Percentiles rank a stretch among this genome's conserved stretches.
Evolutionary conservation across 768 basidiomycete genomes (phyloP).

Genomic region (Cystofilobasidium macerans): DNA sequence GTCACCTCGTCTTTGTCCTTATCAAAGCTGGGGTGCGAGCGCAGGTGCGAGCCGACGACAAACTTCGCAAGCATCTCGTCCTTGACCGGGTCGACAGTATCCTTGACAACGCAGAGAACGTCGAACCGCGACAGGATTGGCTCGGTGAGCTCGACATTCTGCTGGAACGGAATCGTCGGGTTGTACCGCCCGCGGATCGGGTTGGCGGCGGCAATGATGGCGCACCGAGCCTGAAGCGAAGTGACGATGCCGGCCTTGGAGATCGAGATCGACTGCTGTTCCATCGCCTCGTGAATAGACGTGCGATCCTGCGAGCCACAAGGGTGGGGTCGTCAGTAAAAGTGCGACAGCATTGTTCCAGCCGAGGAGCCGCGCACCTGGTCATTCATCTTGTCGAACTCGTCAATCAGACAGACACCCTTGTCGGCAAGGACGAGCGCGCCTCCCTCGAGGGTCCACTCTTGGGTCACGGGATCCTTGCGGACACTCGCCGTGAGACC

Average conservation of each 20-base stretch:
- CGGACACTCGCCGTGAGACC: conserved; percentile 98
- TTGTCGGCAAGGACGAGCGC: conserved; percentile 97
- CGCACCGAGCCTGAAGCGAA: conserved; percentile 92
- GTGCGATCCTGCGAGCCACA: conserved; percentile 42
- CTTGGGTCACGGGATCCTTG: conserved; percentile 89
- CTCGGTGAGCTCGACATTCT: conserved; percentile 96
- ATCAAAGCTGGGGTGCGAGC: conserved; percentile 89
- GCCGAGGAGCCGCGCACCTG: neutral
- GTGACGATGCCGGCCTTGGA: conserved; percentile 98
- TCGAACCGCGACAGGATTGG: conserved; percentile 97
- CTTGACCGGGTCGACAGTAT: conserved; percentile 89
- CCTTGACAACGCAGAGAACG: conserved; percentile 94
- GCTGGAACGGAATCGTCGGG: conserved; percentile 93
- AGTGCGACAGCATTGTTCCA: no score
- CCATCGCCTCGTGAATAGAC: conserved; percentile 99
- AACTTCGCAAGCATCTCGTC: conserved; percentile 93
- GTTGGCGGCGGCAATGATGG: conserved; percentile 95
- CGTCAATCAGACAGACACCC: conserved; percentile 94
- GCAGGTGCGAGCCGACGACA: conserved; percentile 91
- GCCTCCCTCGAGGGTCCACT: conserved; percentile 98
- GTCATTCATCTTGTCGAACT: conserved; percentile 99
- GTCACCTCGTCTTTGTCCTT: conserved; percentile 79
- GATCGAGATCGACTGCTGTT: conserved; percentile 97
- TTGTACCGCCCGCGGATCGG: conserved; percentile 95
- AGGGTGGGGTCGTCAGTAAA: neutral